Conservation (phyloP, 768 basidiomycete species). For the Mrakia gelida region DNA sequence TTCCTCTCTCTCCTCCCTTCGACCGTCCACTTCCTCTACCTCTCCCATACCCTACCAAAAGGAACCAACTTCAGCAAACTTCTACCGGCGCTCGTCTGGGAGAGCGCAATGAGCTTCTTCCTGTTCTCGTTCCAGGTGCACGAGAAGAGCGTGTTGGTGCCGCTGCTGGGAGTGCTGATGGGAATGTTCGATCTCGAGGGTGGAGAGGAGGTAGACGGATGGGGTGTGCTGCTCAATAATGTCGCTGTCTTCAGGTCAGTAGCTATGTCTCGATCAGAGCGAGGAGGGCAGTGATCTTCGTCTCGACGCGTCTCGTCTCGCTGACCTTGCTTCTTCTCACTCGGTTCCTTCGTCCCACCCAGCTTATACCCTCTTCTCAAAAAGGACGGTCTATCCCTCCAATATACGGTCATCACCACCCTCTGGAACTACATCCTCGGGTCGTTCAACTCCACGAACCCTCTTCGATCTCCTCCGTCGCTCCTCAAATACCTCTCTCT, state of each 20-base stretch:
- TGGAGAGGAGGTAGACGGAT: conserved; percentile 49
- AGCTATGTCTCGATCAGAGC: neutral
- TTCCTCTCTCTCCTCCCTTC: conserved; percentile 60
- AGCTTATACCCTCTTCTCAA: conserved; percentile 92
- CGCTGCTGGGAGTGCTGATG: conserved; percentile 60
- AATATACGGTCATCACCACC: conserved; percentile 62
- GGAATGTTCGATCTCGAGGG: conserved; percentile 33
- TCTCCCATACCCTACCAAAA: conserved; percentile 37
- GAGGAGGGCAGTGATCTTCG: neutral
- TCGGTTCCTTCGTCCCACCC: conserved; percentile 39
- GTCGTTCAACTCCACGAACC: conserved; percentile 53
- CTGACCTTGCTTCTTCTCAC: neutral
- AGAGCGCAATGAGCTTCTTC: conserved; percentile 51
- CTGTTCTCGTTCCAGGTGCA: conserved; percentile 95
- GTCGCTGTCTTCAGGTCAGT: conserved; percentile 80
- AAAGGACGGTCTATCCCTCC: conserved; percentile 68
- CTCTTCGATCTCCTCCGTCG: conserved; percentile 47
- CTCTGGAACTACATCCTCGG: conserved; percentile 84
- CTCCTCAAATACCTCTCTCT: conserved; percentile 47
- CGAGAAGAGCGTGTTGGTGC: conserved; percentile 85
- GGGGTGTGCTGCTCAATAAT: conserved; percentile 72
- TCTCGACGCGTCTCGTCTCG: neutral
- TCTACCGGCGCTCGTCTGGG: conserved; percentile 57
- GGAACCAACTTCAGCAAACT: conserved; percentile 55
- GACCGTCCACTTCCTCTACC: conserved; percentile 39